A percentile compares a stretch with the other conserved stretches of the same genome.
Conservation (phyloP, 495 filamentous ascomycete species). For the Trypethelium eluteriae region DNA sequence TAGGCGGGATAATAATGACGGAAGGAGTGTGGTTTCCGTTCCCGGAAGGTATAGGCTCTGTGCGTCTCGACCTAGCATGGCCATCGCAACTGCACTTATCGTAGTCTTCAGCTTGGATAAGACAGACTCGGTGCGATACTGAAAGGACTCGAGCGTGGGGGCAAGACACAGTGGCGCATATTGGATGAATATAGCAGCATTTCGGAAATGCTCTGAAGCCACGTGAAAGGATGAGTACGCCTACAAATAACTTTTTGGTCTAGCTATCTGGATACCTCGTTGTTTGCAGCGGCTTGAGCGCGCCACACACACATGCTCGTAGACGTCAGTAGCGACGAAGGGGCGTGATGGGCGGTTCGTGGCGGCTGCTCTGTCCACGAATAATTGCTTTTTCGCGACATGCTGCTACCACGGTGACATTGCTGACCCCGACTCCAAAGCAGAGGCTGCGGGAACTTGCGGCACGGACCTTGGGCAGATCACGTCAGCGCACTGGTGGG, state of each 20-base stretch:
- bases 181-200: no score
- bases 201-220: no score
- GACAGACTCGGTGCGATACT: no score
- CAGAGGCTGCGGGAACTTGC: conserved; percentile 6
- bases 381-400: conserved; percentile 6
- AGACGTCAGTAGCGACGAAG: background rate
- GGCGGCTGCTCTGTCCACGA: background rate
- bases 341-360: background rate
- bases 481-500: background rate
- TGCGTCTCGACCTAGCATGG: background rate
- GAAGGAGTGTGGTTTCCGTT: background rate
- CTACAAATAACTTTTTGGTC: no score
- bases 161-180: no score
- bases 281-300: background rate
- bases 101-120: no score
- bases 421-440: conserved; percentile 6
- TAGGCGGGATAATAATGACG: background rate
- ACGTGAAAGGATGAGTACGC: no score
- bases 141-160: no score
- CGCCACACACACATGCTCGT: background rate
- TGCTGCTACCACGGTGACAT: conserved; percentile 11
- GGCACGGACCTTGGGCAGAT: conserved; percentile 10
- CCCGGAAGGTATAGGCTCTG: background rate
- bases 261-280: background rate
- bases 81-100: no score